Evolutionary conservation across 2,329 filamentous ascomycete species (phyloP).

Genomic region (Nigrospora osmanthi): DNA sequence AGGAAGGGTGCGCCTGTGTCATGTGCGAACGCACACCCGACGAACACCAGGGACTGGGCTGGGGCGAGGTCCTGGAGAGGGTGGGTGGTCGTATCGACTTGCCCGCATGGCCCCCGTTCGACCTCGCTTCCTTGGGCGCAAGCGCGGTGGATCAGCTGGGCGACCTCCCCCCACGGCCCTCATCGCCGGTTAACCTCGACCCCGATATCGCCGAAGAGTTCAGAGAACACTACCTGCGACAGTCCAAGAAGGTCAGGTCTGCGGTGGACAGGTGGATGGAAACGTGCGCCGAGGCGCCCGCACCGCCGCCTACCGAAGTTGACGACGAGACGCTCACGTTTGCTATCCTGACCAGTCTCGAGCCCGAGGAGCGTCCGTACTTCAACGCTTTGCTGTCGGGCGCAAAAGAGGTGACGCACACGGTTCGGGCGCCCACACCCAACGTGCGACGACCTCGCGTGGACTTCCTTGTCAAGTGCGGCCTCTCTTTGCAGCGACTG

Average conservation of each 20-base stretch:
- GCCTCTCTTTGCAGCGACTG: slow-evolving; percentile 72
- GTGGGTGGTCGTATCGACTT: slow-evolving; percentile 84
- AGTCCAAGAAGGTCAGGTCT: slow-evolving; percentile 87
- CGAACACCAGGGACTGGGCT: slow-evolving; percentile 69
- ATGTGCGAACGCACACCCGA: slow-evolving; percentile 64
- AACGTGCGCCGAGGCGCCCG: slow-evolving; percentile 65
- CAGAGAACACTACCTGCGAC: slow-evolving; percentile 82
- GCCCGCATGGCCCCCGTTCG: slow-evolving; percentile 83
- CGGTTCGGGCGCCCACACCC: slow-evolving; percentile 61
- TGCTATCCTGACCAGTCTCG: slow-evolving; percentile 83
- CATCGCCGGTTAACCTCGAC: slow-evolving; percentile 68
- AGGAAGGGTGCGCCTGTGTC: slow-evolving; percentile 75
- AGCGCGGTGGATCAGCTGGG: slow-evolving; percentile 58
- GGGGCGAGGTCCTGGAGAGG: slow-evolving; percentile 91
- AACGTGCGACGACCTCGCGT: slow-evolving; percentile 52
- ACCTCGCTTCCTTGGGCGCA: slow-evolving; percentile 54
- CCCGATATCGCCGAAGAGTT: slow-evolving; percentile 93
- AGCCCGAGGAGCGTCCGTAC: slow-evolving; percentile 64
- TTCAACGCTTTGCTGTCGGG: slow-evolving; percentile 74
- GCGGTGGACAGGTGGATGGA: slow-evolving; percentile 87
- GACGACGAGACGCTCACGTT: slow-evolving; percentile 93
- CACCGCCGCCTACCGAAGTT: slow-evolving; percentile 75
- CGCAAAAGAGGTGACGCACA: slow-evolving; percentile 46
- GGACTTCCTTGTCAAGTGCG: slow-evolving; percentile 67
- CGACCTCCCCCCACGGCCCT: slow-evolving; percentile 48